phyloP scores from a whole-genome alignment of 495 filamentous ascomycete genomes.

The Penicillium cataractarum region DNA sequence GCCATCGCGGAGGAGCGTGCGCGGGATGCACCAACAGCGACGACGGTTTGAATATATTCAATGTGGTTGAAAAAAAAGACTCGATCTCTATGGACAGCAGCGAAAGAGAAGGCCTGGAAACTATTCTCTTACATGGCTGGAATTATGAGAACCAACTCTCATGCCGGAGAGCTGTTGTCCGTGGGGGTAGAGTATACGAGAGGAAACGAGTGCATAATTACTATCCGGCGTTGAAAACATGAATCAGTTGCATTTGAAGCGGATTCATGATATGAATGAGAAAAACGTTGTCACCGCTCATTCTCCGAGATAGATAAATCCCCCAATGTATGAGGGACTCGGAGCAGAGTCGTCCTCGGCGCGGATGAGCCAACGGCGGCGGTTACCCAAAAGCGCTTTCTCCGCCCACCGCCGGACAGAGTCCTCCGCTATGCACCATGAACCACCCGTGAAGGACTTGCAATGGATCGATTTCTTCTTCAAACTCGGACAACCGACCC shows the following conservation, averaged over 20 bases:
- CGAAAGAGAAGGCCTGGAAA: neutral
- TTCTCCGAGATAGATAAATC: neutral
- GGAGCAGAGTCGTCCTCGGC: constrained; percentile 3
- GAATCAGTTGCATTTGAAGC: neutral
- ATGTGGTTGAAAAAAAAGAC: neutral
- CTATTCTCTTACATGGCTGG: neutral
- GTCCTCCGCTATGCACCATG: neutral
- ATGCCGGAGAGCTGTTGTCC: neutral
- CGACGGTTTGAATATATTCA: neutral
- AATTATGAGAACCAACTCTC: neutral
- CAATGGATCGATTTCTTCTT: neutral
- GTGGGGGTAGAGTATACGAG: neutral
- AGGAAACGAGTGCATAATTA: neutral
- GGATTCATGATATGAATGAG: neutral
- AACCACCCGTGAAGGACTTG: neutral
- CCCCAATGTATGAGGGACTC: neutral
- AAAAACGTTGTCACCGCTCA: neutral
- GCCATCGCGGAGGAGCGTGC: neutral
- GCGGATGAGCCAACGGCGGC: constrained; percentile 15
- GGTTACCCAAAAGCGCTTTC: neutral
- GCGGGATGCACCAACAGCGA: neutral
- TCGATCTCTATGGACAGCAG: neutral
- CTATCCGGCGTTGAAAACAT: neutral
- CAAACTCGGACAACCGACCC: constrained; percentile 16
- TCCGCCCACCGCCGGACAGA: neutral